Evolutionary conservation across 495 filamentous ascomycete genomes (phyloP).

Genomic region (Penicillium tannophilum): DNA sequence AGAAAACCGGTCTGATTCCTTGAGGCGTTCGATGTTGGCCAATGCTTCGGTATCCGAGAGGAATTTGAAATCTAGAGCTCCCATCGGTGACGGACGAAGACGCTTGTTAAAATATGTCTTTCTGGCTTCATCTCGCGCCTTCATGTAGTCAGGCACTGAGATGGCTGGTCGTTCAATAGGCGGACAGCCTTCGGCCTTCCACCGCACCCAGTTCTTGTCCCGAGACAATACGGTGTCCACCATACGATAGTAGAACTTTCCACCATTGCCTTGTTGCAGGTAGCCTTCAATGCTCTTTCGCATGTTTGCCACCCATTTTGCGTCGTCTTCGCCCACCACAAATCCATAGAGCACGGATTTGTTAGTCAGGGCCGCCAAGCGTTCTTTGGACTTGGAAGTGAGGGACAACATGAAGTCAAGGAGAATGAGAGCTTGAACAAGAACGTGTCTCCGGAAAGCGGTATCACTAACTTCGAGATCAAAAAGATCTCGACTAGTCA

Average conservation of each 20-base stretch:
- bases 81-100: conserved; percentile 65
- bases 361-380: conserved; percentile 70
- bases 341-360: conserved; percentile 85
- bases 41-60: conserved; percentile 62
- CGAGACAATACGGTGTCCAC: conserved; percentile 92
- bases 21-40: conserved; percentile 59
- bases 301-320: conserved; percentile 78
- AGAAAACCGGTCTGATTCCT: conserved; percentile 53
- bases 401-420: conserved; percentile 91
- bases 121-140: conserved; percentile 63
- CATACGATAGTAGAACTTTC: conserved; percentile 92
- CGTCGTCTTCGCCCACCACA: conserved; percentile 76
- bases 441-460: conserved; percentile 87
- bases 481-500: conserved; percentile 93
- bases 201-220: conserved; percentile 97
- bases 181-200: conserved; percentile 94
- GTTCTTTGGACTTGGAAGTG: conserved; percentile 78
- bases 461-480: conserved; percentile 94
- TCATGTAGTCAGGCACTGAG: conserved; percentile 62
- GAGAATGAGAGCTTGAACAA: conserved; percentile 91
- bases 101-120: conserved; percentile 68
- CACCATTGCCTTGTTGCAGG: conserved; percentile 67
- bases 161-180: conserved; percentile 76
- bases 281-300: conserved; percentile 74
- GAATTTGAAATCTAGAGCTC: conserved; percentile 73